These are phyloP conservation scores for Ustilago trichophora DNA, from an alignment of 1,284 basidiomycete species.

Conservation along the genomic window DNA sequence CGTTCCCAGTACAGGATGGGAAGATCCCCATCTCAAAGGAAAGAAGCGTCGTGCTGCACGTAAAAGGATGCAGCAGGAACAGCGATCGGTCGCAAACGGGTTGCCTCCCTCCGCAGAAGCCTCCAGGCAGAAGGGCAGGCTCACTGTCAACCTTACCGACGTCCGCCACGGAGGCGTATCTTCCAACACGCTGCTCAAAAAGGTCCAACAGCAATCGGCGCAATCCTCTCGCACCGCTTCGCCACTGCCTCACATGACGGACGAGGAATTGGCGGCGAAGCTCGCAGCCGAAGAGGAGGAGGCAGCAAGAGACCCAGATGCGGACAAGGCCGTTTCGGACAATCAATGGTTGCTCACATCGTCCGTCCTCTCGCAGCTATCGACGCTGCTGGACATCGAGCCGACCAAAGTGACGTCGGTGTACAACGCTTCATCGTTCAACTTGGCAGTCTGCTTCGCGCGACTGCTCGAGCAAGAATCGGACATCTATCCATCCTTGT, in stretches of 20 bases:
- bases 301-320: constrained; percentile 29
- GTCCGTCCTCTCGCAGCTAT: constrained; percentile 59
- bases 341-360: constrained; percentile 64
- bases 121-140: neutral
- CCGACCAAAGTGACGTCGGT: constrained; percentile 36
- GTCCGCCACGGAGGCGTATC: constrained; percentile 43
- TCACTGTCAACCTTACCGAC: constrained; percentile 57
- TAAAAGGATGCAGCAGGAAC: constrained; percentile 33
- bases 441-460: constrained; percentile 48
- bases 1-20: neutral
- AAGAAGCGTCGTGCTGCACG: constrained; percentile 47
- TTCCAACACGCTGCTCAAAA: constrained; percentile 14
- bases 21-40: constrained; percentile 21
- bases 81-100: constrained; percentile 7
- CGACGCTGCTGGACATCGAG: constrained; percentile 52
- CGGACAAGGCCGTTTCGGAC: constrained; percentile 44
- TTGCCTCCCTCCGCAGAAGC: neutral
- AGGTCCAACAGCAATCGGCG: constrained; percentile 3
- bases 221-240: constrained; percentile 5
- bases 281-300: constrained; percentile 53
- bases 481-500: constrained; percentile 31
- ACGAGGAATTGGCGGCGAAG: constrained; percentile 52
- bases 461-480: constrained; percentile 45
- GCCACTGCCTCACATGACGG: constrained; percentile 25
- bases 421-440: constrained; percentile 55